Evolutionary conservation across 345 rosid genomes (phyloP).

Genomic region (Rhodamnia rubescens): DNA sequence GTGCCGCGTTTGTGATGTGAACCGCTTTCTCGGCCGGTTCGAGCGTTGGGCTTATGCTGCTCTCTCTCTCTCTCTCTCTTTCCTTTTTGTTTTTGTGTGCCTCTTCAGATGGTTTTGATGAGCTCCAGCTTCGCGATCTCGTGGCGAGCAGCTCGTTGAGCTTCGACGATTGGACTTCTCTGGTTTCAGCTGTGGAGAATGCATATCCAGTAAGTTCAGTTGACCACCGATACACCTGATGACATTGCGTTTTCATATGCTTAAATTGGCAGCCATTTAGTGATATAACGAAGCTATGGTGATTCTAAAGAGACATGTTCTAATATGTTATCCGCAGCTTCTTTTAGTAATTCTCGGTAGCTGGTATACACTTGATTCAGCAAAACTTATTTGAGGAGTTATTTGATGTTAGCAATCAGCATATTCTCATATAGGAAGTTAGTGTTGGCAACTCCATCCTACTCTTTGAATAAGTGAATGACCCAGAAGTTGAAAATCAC

Average conservation of each 20-base stretch:
- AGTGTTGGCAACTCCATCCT: neutral
- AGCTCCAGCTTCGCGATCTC: conserved; percentile 10
- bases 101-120: neutral
- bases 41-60: neutral
- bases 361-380: neutral
- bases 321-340: neutral
- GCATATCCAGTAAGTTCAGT: conserved; percentile 11
- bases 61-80: neutral
- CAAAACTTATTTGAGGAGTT: neutral
- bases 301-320: neutral
- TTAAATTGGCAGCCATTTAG: neutral
- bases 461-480: neutral
- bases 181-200: conserved; percentile 15
- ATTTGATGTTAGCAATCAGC: neutral
- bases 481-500: neutral
- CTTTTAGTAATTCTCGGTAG: neutral
- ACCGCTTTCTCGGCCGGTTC: neutral
- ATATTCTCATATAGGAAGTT: neutral
- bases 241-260: neutral
- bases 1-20: neutral
- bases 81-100: neutral
- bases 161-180: conserved; percentile 32
- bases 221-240: neutral
- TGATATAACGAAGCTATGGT: neutral
- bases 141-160: conserved; percentile 8